Base-by-base conservation (phyloP, 164 flowering plant genomes). In the Chimonanthus praecox region DNA sequence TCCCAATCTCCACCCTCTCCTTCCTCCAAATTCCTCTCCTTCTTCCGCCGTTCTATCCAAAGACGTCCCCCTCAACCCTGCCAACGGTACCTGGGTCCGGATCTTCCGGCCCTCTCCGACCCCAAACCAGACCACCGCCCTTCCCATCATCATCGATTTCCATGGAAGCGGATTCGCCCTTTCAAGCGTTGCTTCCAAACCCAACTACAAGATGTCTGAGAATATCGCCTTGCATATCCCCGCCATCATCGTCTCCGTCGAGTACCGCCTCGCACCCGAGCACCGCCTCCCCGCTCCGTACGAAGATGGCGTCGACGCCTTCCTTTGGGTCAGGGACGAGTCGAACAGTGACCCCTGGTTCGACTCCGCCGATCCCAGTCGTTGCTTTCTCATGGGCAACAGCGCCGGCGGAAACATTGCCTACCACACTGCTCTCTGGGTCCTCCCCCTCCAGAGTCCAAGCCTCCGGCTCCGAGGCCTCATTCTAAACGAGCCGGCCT, bases 371-470 rank as follows among this genome's bases (percentile, higher is more conserved):
- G 77, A 75, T 15, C 21, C 49, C 48, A n/a, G 44, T 10, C 65
- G 65, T 82, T 7, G 58, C 58, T 58, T 82, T 71, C 67, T 92
- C 54, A 85, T 87, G 87, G 96, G 96, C 0, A 74, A 83, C 72
- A 92, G 95, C 70, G 78, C 92, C 0, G 95, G 95, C 2, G 92
- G 83, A 0, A 89, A 84, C 72, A 89, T 90, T 1, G 90, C 71
- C 44, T 90, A 86, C 83, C 85, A 81, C 11, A 83, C 83, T 0
- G 90, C 75, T 9, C 47, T 92, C 43, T 85, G 87, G 3, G 70
- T 33, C 33, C 33, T 33, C 33, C 33, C 33, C 33, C 33, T 33
- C 33, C 33, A 33, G 33, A 33, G 33, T 33, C 33, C 33, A 1
- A 80, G 80, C 4, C 86, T 87, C 5, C 7, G 83, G 9, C 72